Percentiles rank a stretch among this genome's conserved stretches.
Conservation (phyloP, 331 rosid species). For the Quercus lobata region DNA sequence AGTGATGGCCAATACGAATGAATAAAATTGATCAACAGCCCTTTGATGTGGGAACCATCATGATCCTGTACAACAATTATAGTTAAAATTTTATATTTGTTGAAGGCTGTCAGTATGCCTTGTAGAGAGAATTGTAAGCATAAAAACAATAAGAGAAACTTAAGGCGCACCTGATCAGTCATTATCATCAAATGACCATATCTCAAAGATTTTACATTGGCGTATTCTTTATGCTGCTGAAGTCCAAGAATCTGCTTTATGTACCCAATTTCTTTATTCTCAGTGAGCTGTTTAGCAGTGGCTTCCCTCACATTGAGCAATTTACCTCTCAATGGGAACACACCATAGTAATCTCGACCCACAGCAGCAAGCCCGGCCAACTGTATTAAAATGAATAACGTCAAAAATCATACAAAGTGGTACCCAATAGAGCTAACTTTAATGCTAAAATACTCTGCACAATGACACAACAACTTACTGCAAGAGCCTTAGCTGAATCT, state of each 20-base stretch:
- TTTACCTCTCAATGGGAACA: constrained; percentile 91
- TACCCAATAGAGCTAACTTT: neutral
- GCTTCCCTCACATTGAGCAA: constrained; percentile 97
- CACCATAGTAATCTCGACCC: constrained; percentile 92
- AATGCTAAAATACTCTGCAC: neutral
- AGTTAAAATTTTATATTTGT: neutral
- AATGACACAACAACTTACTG: constrained; percentile 45
- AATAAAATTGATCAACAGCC: no score
- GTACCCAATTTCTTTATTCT: constrained; percentile 86
- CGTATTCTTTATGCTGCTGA: constrained; percentile 87
- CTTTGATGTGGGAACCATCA: no score
- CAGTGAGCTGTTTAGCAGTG: constrained; percentile 67
- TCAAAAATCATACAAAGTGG: neutral
- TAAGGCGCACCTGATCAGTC: constrained; percentile 82
- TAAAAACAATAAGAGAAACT: neutral
- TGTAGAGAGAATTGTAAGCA: neutral
- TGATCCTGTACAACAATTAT: neutral
- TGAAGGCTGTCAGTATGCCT: neutral
- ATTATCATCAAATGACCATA: constrained; percentile 96
- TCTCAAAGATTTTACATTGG: constrained; percentile 66
- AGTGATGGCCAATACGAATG: no score
- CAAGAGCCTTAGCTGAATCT: constrained; percentile 98
- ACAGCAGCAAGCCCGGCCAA: constrained; percentile 97
- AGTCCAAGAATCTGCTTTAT: constrained; percentile 92
- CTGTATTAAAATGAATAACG: constrained; percentile 27